Conservation (phyloP, 2,329 filamentous ascomycete genomes). For the Apiospora rasikravindrae region DNA sequence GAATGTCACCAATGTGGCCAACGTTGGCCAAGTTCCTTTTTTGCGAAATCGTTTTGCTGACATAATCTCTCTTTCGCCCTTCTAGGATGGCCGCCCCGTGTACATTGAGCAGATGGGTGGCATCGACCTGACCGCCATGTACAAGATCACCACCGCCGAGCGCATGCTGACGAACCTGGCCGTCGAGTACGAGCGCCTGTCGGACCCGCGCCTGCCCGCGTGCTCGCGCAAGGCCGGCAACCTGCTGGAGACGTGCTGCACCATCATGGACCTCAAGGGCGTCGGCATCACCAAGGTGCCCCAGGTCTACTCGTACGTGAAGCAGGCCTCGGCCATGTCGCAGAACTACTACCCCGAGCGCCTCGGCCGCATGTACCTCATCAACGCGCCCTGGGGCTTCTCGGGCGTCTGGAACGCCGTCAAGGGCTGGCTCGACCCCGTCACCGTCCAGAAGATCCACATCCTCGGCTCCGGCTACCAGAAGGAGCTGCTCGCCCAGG, state of each 20-base stretch:
- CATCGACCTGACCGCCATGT: constrained; percentile 87
- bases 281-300: constrained; percentile 82
- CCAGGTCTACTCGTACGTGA: constrained; percentile 88
- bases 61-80: constrained; percentile 16
- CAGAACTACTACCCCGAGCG: constrained; percentile 99
- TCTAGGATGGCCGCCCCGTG: constrained; percentile 88
- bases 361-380: constrained; percentile 92
- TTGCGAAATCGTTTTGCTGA: not conserved
- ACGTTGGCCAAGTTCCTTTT: constrained; percentile 17
- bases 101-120: constrained; percentile 97
- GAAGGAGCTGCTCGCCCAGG: constrained; percentile 81
- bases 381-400: constrained; percentile 98
- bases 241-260: constrained; percentile 97
- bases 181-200: constrained; percentile 95
- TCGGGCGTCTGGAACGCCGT: constrained; percentile 82
- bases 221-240: constrained; percentile 90
- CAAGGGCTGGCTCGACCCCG: constrained; percentile 94
- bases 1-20: not conserved
- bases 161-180: constrained; percentile 97
- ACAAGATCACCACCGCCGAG: constrained; percentile 89
- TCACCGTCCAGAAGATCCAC: constrained; percentile 96
- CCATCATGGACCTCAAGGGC: constrained; percentile 96
- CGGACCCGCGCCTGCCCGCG: constrained; percentile 90
- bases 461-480: constrained; percentile 83
- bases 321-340: constrained; percentile 83